A percentile compares a stretch with the other conserved stretches of the same genome.
Conservation (phyloP, 257 asterid genomes). For the Solanum acaule region DNA sequence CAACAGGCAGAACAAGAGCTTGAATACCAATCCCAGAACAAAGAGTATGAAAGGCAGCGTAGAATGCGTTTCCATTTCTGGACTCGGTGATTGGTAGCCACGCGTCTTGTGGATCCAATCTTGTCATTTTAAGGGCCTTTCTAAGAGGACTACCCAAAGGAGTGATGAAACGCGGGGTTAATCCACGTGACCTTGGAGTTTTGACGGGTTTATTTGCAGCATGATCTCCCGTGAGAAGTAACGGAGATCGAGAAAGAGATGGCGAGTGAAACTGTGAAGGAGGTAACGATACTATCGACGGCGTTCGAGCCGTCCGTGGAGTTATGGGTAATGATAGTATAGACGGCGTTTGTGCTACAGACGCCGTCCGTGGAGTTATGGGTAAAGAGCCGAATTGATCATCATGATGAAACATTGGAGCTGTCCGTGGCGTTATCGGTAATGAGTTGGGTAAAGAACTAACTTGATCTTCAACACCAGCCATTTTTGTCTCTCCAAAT, state of each 20-base stretch:
- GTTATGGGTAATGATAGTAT: slow-evolving; percentile 32
- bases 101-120: slow-evolving; percentile 73
- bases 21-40: slow-evolving; percentile 93
- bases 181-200: slow-evolving; percentile 41
- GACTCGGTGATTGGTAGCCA: slow-evolving; percentile 92
- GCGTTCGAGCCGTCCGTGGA: slow-evolving; percentile 25
- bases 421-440: slow-evolving; percentile 8
- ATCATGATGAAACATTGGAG: not conserved
- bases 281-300: slow-evolving; percentile 55
- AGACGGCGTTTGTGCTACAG: not conserved
- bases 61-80: slow-evolving; percentile 75
- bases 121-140: slow-evolving; percentile 63
- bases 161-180: slow-evolving; percentile 59
- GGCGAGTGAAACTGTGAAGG: slow-evolving; percentile 81
- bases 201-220: not conserved
- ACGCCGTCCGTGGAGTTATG: not conserved
- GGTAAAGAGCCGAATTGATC: not conserved
- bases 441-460: not conserved
- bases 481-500: too few relatives aligned
- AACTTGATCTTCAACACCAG: not conserved
- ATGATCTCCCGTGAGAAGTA: slow-evolving; percentile 26
- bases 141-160: slow-evolving; percentile 76
- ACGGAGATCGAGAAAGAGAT: slow-evolving; percentile 67
- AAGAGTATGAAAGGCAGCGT: slow-evolving; percentile 77
- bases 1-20: slow-evolving; percentile 81